Base-by-base conservation (phyloP, 495 filamentous ascomycete species). In the Hypoxylon rickii region DNA sequence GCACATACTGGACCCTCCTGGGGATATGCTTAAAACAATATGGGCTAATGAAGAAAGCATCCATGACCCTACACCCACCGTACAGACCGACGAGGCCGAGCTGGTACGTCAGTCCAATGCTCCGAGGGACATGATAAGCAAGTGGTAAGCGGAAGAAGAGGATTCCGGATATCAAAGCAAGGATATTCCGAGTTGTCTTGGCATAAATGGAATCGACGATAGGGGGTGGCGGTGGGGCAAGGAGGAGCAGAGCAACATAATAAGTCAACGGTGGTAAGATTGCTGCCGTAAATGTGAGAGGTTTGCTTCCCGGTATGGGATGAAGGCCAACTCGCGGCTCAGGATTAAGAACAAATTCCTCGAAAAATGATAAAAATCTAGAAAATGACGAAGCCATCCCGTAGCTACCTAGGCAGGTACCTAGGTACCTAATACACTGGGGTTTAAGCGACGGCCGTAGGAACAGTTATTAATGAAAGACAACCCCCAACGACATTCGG, bases 101-200 rank as follows among this genome's bases (percentile, higher is more conserved):
- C 24, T 61, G 57, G 18, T 61, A 61, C 4, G 57, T 61, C 5
- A 61, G 57, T 18, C 57, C 57, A 18, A 61, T 61, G 19, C 57
- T 61, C 39, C 55, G 57, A 18, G 57, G 57, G 10, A 55, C 51
- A 37, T 61, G 51, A 17, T 61, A 61, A 1, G 50, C 45, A 17
- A 61, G 57, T 6, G 57, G 57, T 2, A 61, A 17, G 10, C 57
- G 51, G 19, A 61, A 61, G 44, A 61, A 61, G 24, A 61, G 57
- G 26, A 46, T 11, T 0, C 50, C 57, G 3, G 57, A 39, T 16
- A 36, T 36, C 5, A 61, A 32, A n/a, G 57, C 57, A 39, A 61
- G 50, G n/a, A 46, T 24, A 18, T 61, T 61, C 13, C 57, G 57
- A 37, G 51, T 20, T 21, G 16, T 31, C n/a, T 29, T 42, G 8